Conservation (phyloP, 202 grass and related monocot species). For the Digitaria exilis region DNA sequence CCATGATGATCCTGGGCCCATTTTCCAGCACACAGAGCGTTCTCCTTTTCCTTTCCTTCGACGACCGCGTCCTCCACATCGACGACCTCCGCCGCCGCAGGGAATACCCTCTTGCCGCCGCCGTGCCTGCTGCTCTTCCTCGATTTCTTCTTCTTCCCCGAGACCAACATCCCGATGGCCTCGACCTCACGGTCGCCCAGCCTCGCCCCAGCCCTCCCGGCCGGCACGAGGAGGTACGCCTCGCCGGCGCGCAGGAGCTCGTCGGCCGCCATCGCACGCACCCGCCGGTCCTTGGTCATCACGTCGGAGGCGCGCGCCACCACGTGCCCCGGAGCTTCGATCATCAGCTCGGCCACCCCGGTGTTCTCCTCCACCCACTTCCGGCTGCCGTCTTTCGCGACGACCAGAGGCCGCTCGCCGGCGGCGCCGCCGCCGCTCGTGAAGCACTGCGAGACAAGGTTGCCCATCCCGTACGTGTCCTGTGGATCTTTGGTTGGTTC, state of each 20-base stretch:
- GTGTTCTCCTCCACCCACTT: constrained; percentile 14
- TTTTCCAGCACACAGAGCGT: background rate
- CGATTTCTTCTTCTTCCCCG: background rate
- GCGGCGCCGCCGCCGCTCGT: background rate
- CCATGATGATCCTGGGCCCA: background rate
- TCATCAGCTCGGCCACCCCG: constrained; percentile 53
- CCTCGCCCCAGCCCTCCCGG: constrained; percentile 30
- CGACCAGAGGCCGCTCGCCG: constrained; percentile 9
- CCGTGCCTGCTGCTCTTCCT: background rate
- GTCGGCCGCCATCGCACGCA: constrained; percentile 41
- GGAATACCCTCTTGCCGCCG: constrained; percentile 41
- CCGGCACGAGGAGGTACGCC: constrained; percentile 56
- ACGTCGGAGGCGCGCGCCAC: constrained; percentile 35
- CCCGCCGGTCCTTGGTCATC: constrained; percentile 18
- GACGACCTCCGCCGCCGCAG: background rate
- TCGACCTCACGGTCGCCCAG: constrained; percentile 38
- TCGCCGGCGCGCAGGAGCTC: constrained; percentile 42
- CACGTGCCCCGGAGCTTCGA: constrained; percentile 56
- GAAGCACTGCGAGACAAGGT: constrained; percentile 34
- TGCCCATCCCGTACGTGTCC: constrained; percentile 52
- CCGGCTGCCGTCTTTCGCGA: constrained; percentile 42
- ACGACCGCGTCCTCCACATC: background rate
- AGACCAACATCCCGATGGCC: constrained; percentile 12
- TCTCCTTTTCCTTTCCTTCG: background rate
- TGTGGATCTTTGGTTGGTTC: background rate